Base-by-base conservation (phyloP, 164 flowering plant species). In the Chimonanthus salicifolius region DNA sequence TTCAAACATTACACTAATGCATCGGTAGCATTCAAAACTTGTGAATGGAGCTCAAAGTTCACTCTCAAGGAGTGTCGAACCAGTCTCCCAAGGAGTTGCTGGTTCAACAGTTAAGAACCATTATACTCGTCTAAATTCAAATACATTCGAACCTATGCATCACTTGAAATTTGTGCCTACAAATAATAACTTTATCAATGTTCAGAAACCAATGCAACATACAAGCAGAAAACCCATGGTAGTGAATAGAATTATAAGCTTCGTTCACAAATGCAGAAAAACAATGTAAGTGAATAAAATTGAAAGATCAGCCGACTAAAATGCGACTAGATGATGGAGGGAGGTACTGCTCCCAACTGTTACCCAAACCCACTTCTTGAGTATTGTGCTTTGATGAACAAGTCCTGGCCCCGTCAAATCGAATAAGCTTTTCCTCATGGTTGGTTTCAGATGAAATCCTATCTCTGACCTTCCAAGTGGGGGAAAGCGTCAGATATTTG, bases 401-500 rank as follows among this genome's bases (percentile, higher is more conserved):
- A 9, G 20, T 50, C 76, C 65, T 74, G 45, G 77, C 75, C 9
- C 80, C 82, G 60, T 77, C 78, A 60, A 74, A 82, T 7, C 7
- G 78, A 11, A 77, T 15, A 68, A 75, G 58, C 13, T 58, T 74
- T n/a, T 66, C 21, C 20, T 50, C 68, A 13, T 58, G 10, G 18
- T 58, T 49, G 8, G 7, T 62, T 62, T 21, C 49, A 48, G 65
- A 62, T 58, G 68, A 62, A 1, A 62, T 20, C 16, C 64, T 65
- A 43, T 74, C 74, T 46, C 54, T 49, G 44, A 71, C 75, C 68
- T 74, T 75, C 85, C 83, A 78, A 54, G 71, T 68, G 20, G 71
- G 5, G 18, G 81, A 68, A 71, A 80, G 83, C 74, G 80, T 76
- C 64, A 74, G 49, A 67, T 76, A 78, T 64, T 74, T 76, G 72